These are phyloP conservation scores for peach (Prunus persica) DNA, from an alignment of 306 rosid genomes.

Conservation along the genomic window DNA sequence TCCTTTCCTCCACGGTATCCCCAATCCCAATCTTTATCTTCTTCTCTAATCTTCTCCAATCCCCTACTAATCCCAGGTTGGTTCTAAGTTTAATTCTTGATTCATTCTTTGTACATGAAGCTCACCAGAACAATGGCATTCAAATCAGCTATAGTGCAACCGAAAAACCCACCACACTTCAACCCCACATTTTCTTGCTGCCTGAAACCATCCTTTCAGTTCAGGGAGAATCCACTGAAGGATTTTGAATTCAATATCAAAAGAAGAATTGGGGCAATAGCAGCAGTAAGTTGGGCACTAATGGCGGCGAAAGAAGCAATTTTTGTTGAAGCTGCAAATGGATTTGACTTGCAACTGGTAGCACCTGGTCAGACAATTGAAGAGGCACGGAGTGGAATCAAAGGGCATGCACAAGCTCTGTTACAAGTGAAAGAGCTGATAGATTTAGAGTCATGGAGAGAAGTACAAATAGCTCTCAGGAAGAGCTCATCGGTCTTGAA, in stretches of 20 bases:
- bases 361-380: conserved; percentile 35
- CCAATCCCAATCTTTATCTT: no score
- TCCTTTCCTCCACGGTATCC: no score
- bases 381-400: conserved; percentile 44
- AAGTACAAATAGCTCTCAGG: conserved; percentile 55
- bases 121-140: background rate
- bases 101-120: background rate
- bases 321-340: conserved; percentile 31
- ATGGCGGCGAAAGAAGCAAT: conserved; percentile 5
- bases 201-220: conserved; percentile 1
- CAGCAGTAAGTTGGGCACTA: conserved; percentile 15
- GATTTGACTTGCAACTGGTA: conserved; percentile 40
- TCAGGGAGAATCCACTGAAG: conserved; percentile 17
- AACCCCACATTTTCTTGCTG: background rate
- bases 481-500: conserved; percentile 49
- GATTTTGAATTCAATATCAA: conserved; percentile 20
- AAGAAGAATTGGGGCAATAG: conserved; percentile 31
- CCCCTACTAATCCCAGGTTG: no score
- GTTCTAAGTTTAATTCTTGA: no score
- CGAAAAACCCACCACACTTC: background rate
- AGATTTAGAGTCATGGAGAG: conserved; percentile 57
- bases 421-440: conserved; percentile 43
- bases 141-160: background rate
- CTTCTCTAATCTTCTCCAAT: no score
- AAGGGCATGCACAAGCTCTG: conserved; percentile 31